Percentiles rank a stretch among this genome's conserved stretches.
phyloP scores from a whole-genome alignment of 108 stramenopile genomes.

The Schizochytrium sp. region DNA sequence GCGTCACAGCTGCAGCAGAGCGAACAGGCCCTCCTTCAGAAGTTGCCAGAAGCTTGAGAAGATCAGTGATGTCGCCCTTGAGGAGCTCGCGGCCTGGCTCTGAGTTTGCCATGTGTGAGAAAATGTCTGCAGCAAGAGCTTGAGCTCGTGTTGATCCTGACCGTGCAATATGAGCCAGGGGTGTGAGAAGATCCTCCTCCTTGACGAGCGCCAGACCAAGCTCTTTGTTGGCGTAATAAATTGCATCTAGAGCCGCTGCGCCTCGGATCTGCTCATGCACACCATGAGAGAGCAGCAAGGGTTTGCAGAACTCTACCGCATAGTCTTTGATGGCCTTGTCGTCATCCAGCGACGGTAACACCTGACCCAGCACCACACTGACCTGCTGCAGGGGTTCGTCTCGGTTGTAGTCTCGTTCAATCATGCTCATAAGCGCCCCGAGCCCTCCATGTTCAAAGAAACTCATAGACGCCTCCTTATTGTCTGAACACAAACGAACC shows the following conservation, averaged over 20 bases:
- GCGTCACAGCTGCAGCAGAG: slow-evolving; percentile 44
- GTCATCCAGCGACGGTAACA: slow-evolving; percentile 34
- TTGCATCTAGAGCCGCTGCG: slow-evolving; percentile 45
- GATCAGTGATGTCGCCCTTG: slow-evolving; percentile 57
- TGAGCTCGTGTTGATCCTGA: slow-evolving; percentile 3
- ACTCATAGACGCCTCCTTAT: slow-evolving; percentile 8
- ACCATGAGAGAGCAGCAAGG: not conserved
- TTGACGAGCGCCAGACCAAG: slow-evolving; percentile 49
- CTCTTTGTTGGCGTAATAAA: slow-evolving; percentile 46
- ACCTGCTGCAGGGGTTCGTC: slow-evolving; percentile 53
- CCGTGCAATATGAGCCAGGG: slow-evolving; percentile 17
- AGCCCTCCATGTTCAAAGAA: slow-evolving; percentile 16
- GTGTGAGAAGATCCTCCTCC: slow-evolving; percentile 6
- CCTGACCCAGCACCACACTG: slow-evolving; percentile 30
- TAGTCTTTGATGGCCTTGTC: slow-evolving; percentile 38
- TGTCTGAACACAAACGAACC: slow-evolving; percentile 18
- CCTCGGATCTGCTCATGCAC: slow-evolving; percentile 8
- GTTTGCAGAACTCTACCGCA: slow-evolving; percentile 26
- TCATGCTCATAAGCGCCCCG: slow-evolving; percentile 29
- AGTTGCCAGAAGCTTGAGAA: slow-evolving; percentile 54
- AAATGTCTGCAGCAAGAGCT: slow-evolving; percentile 30
- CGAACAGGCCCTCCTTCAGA: slow-evolving; percentile 29
- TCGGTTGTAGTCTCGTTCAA: slow-evolving; percentile 51
- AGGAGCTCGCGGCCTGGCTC: slow-evolving; percentile 38
- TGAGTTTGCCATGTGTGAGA: slow-evolving; percentile 49